These are phyloP conservation scores for Orbilia brochopaga DNA, from an alignment of 2,329 filamentous ascomycete genomes.

Conservation along the genomic window DNA sequence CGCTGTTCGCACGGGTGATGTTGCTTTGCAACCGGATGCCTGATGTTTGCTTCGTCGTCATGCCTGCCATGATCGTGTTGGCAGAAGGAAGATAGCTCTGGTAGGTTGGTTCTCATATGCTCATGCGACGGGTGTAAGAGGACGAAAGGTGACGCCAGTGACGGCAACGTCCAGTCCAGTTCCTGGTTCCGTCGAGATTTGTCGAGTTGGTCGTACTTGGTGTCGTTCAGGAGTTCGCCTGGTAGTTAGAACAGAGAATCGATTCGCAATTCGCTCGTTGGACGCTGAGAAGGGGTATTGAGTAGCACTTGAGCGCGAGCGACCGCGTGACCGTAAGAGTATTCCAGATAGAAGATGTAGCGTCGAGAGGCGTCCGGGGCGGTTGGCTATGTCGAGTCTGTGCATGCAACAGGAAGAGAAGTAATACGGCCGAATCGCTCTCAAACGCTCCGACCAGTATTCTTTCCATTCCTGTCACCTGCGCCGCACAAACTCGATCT, in stretches of 20 bases:
- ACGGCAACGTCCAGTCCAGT: no score
- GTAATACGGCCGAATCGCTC: background rate
- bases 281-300: no score
- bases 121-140: background rate
- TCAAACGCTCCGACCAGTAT: background rate
- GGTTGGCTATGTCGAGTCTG: background rate
- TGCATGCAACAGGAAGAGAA: background rate
- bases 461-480: slow-evolving; percentile 10
- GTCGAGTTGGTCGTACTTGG: no score
- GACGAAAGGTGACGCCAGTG: background rate
- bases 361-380: background rate
- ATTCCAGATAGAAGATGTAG: background rate
- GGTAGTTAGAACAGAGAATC: no score
- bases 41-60: slow-evolving; percentile 25
- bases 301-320: no score
- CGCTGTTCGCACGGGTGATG: slow-evolving; percentile 47
- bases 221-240: no score
- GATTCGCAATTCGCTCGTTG: no score
- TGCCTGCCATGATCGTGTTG: slow-evolving; percentile 3
- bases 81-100: background rate
- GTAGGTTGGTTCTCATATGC: background rate
- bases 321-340: background rate
- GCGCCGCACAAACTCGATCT: slow-evolving; percentile 13
- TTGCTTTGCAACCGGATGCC: slow-evolving; percentile 45
- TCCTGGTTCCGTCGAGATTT: no score